Base-by-base conservation (phyloP, 2,329 filamentous ascomycete species). In the Neopestalotiopsis sp. region DNA sequence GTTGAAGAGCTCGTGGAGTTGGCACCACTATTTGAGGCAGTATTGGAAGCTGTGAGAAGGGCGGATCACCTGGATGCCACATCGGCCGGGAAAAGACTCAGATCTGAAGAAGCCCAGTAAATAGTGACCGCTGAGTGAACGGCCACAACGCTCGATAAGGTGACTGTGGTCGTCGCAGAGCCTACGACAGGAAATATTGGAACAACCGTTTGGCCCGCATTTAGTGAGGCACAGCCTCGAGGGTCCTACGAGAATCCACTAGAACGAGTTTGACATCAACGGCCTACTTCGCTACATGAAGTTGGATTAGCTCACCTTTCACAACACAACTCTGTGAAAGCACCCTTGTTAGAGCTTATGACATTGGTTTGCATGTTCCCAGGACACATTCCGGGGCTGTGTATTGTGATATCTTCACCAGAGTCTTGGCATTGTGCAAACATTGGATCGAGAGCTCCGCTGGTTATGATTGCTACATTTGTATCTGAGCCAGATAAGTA, bases 351-450 rank as follows among this genome's bases (percentile, higher is more conserved):
- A 20, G 20, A 20, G 2, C 6, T 9, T 10, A 13, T 40, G 32
- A 20, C 3, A 14, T 30, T 28, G 4, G 30, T n/a, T 38, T 24
- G 14, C 59, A 62, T 62, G 10, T 34, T 13, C 2, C 32, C 34
- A 6, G 59, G 30, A 20, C 59, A 62, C 28, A 62, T 62, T 12
- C 59, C 59, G 2, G 59, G 59, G 59, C 59, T 62, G 10, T 49
- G 24, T 24, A 24, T 24, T 24, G 24, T 24, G 24, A 24, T 24
- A 24, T 24, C 24, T 24, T 24, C 24, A 24, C 13, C 32, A 28
- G 5, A 5, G 34, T 10, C 20, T 32, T 20, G 32, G 2, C 59
- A 62, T 10, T 5, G 3, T 3, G n/a, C 17, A 20, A 30, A 62
- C 14, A 62, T 5, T 5, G 20, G 59, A 38, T 62, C 59, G 10